phyloP scores from a whole-genome alignment of 352 stramenopile genomes.

The Pythium folliculosum region DNA sequence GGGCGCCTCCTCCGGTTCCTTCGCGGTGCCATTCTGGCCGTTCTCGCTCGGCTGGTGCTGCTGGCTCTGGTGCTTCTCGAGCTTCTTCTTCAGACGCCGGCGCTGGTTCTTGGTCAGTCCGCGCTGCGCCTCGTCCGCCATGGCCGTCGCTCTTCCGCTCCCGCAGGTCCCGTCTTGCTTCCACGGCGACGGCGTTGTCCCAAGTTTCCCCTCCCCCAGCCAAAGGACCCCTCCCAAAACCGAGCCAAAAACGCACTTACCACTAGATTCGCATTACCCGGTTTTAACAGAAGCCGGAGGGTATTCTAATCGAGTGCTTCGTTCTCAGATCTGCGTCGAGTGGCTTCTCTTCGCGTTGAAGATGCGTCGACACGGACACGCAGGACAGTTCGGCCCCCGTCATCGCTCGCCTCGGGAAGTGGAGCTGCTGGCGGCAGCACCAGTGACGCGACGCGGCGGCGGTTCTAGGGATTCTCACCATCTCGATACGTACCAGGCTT shows the following conservation, averaged over 20 bases:
- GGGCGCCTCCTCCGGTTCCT: neutral
- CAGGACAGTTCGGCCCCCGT: neutral
- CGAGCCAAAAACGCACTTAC: constrained; percentile 5
- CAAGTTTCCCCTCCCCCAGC: constrained; percentile 4
- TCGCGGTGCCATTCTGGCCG: constrained; percentile 7
- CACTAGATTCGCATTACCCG: neutral
- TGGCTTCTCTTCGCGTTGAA: constrained; percentile 16
- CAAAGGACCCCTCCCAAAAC: constrained; percentile 2
- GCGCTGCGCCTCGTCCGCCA: constrained; percentile 33
- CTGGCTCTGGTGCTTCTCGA: constrained; percentile 55
- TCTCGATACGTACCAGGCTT: neutral
- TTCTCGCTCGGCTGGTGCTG: constrained; percentile 10
- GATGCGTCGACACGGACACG: constrained; percentile 18
- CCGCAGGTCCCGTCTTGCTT: no score
- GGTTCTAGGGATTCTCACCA: neutral
- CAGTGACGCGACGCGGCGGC: constrained; percentile 3
- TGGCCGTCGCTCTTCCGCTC: no score
- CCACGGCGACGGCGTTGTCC: neutral
- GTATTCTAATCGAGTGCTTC: constrained; percentile 1
- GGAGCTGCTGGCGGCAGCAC: neutral
- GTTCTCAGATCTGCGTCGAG: constrained; percentile 4
- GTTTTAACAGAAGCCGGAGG: neutral
- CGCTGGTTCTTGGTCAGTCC: constrained; percentile 85
- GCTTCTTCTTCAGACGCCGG: constrained; percentile 81
- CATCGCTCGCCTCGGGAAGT: neutral